Evolutionary conservation across 768 basidiomycete species (phyloP).

Genomic region (Leccinum subgranulosum): DNA sequence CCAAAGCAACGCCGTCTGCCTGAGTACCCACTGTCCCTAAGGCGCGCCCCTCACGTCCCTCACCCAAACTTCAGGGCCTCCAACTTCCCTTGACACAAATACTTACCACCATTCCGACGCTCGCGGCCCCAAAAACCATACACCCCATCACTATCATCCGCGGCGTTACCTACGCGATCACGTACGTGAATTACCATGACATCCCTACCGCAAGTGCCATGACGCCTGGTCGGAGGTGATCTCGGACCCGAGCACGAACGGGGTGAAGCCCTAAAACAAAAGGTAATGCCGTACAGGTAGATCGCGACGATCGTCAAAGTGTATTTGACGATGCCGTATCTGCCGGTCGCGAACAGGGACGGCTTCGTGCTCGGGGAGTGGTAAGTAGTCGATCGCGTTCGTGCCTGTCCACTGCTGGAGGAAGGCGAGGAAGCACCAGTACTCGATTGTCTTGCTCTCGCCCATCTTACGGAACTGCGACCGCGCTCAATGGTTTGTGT

Average conservation of each 20-base stretch:
- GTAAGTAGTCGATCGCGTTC: constrained; percentile 39
- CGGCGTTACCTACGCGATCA: constrained; percentile 36
- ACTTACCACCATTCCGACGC: constrained; percentile 29
- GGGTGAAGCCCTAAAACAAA: constrained; percentile 32
- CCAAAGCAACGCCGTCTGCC: constrained; percentile 15
- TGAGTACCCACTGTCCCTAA: constrained; percentile 12
- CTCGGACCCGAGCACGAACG: constrained; percentile 33
- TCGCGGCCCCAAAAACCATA: constrained; percentile 30
- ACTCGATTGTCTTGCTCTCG: constrained; percentile 25
- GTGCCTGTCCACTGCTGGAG: constrained; percentile 40
- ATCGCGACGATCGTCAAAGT: constrained; percentile 31
- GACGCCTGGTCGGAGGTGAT: constrained; percentile 32
- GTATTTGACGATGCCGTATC: constrained; percentile 42
- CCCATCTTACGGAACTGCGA: constrained; percentile 33
- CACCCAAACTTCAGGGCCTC: constrained; percentile 22
- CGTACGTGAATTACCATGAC: constrained; percentile 37
- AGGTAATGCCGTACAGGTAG: constrained; percentile 36
- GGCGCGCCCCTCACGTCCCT: constrained; percentile 34
- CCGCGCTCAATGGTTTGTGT: constrained; percentile 15
- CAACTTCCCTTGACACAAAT: constrained; percentile 38
- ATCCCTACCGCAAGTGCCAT: constrained; percentile 30
- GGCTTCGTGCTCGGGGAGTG: constrained; percentile 16
- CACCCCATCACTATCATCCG: constrained; percentile 30
- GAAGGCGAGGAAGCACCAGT: constrained; percentile 32
- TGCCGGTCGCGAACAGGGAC: constrained; percentile 39